phyloP scores from a whole-genome alignment of 345 rosid species.

The Eucalyptus brandiana region DNA sequence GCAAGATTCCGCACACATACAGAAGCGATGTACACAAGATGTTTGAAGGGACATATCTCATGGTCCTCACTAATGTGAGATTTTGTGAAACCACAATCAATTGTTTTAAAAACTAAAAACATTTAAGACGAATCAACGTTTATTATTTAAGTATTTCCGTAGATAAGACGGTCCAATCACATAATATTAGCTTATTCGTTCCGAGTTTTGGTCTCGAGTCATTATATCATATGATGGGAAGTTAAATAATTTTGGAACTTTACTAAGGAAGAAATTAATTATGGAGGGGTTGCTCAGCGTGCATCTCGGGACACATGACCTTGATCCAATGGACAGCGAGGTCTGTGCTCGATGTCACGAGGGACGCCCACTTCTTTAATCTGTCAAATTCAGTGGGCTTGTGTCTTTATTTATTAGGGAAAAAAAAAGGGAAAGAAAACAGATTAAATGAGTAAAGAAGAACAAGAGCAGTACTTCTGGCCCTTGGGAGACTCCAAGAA shows the following conservation, averaged over 20 bases:
- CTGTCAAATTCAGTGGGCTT: neutral
- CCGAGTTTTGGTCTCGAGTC: neutral
- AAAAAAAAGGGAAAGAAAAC: neutral
- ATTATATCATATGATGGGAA: neutral
- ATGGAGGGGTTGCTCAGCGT: conserved; percentile 12
- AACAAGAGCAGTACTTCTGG: neutral
- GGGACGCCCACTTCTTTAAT: conserved; percentile 7
- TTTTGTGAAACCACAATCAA: no score
- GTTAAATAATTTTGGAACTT: neutral
- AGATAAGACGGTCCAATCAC: neutral
- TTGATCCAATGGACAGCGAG: conserved; percentile 28
- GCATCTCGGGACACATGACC: conserved; percentile 41
- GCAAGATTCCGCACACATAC: neutral
- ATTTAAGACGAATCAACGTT: no score
- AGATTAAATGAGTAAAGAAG: neutral
- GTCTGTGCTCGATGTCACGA: conserved; percentile 16
- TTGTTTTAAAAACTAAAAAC: no score
- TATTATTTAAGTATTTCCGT: no score
- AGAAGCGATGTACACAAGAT: neutral
- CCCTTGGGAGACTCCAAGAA: conserved; percentile 7
- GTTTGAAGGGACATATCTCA: neutral
- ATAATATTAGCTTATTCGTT: neutral
- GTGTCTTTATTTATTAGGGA: neutral
- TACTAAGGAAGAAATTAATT: neutral
- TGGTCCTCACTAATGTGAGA: neutral